Evolutionary conservation across 257 asterid genomes (phyloP), one percentile per base, ranked within the genome.

Genomic region (Ocimum tenuiflorum): DNA sequence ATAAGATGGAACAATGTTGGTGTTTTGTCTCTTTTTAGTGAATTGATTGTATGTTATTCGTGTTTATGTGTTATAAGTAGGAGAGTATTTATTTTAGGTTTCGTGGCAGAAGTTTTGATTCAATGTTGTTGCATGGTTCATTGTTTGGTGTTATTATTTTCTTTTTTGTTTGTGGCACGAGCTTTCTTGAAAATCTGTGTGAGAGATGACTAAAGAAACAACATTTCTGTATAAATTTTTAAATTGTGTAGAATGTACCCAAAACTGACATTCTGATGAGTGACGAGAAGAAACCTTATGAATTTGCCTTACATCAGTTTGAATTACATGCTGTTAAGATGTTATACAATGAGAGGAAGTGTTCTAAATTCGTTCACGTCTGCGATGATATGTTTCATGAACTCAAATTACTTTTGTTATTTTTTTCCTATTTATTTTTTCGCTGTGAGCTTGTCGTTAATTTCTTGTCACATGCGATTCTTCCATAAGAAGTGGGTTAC

Each of bases 111-210:
- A 42, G 24, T 38, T 53, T 60, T 36, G 50, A 42, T 57, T 57
- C 56, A 65, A 12, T 39, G 60, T 68, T 68, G 65, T 68, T 72
- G 78, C 78, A 71, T 75, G 76, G 54, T 56, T 68, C 33, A 19
- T 20, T 42, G 46, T 53, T 61, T 22, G 36, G 51, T 27, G 29
- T 57, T 53, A 47, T 10, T 15, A 46, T 12, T 47, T 14, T 35
- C 57, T 13, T 31, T 60, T 60, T 69, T 55, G n/a, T 22, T 67
- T 43, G 71, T 8, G 57, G 38, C 63, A 11, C 65, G 50, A 4
- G 63, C 50, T 45, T n/a, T 43, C 58, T 45, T 18, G 5, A 27
- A 39, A 39, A 7, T 47, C 29, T 22, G 2, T n/a, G 38, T 33
- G 17, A n/a, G 1, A 6, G 17, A 18, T 45, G 24, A 35, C 10